phyloP scores from a whole-genome alignment of 1,139 yeast species.

The Hanseniaspora gamundiae region DNA sequence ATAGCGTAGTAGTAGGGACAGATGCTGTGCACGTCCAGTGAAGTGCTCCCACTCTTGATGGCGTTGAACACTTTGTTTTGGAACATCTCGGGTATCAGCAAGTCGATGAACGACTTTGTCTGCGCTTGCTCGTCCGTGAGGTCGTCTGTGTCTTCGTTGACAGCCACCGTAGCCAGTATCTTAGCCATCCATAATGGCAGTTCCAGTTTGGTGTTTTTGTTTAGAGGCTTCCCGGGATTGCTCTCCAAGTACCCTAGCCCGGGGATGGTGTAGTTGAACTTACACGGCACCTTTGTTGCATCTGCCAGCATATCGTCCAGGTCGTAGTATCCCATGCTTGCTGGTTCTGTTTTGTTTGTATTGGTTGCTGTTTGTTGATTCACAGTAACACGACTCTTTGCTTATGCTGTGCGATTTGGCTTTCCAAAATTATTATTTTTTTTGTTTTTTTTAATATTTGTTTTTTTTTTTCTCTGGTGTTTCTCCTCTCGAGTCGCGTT shows the following conservation, averaged over 20 bases:
- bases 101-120: slow-evolving; percentile 49
- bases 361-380: too few relatives aligned
- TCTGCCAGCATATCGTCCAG: slow-evolving; percentile 83
- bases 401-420: too few relatives aligned
- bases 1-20: slow-evolving; percentile 55
- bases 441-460: too few relatives aligned
- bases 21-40: slow-evolving; percentile 58
- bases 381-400: too few relatives aligned
- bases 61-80: slow-evolving; percentile 61
- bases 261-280: slow-evolving; percentile 66
- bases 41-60: slow-evolving; percentile 58
- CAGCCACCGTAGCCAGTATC: slow-evolving; percentile 49
- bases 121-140: slow-evolving; percentile 28
- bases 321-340: slow-evolving; percentile 52
- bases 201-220: slow-evolving; percentile 57
- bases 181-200: slow-evolving; percentile 88
- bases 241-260: slow-evolving; percentile 85
- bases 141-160: slow-evolving; percentile 16
- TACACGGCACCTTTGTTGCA: slow-evolving; percentile 60
- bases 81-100: slow-evolving; percentile 59
- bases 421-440: too few relatives aligned
- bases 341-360: not conserved
- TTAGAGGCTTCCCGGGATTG: slow-evolving; percentile 45
- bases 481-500: too few relatives aligned
- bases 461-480: too few relatives aligned